Evolutionary conservation across 768 basidiomycete genomes (phyloP).

Genomic region (Phylloporus rhodoxanthus): DNA sequence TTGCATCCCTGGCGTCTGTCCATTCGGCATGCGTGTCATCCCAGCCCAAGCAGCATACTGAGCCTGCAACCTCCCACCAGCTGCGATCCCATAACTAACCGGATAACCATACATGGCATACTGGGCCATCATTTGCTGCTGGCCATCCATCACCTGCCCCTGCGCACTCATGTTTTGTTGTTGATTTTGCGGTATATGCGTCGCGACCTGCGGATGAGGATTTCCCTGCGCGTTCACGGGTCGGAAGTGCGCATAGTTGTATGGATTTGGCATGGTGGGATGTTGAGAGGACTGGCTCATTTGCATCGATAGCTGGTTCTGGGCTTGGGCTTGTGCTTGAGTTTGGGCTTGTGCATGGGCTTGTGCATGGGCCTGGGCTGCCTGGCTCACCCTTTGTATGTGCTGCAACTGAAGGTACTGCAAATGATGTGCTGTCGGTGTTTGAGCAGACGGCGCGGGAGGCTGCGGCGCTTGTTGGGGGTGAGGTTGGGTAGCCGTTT

Average conservation of each 20-base stretch:
- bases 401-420: constrained; percentile 20
- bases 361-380: constrained; percentile 21
- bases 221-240: constrained; percentile 26
- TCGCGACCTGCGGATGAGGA: constrained; percentile 21
- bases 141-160: constrained; percentile 21
- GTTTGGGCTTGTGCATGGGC: constrained; percentile 18
- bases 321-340: constrained; percentile 17
- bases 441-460: constrained; percentile 13
- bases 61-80: constrained; percentile 13
- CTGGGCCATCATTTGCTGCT: constrained; percentile 29
- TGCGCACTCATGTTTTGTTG: constrained; percentile 26
- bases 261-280: constrained; percentile 23
- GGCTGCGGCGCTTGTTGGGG: constrained; percentile 24
- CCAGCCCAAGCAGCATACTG: constrained; percentile 24
- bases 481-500: constrained; percentile 17
- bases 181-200: constrained; percentile 24
- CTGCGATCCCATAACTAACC: constrained; percentile 17
- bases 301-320: constrained; percentile 23
- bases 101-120: constrained; percentile 26
- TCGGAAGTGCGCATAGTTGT: constrained; percentile 34
- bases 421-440: constrained; percentile 17
- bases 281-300: constrained; percentile 25
- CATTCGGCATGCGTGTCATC: constrained; percentile 21
- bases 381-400: constrained; percentile 17
- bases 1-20: constrained; percentile 27